Evolutionary conservation across 2,329 filamentous ascomycete genomes (phyloP).

Genomic region (Zasmidium cellare): DNA sequence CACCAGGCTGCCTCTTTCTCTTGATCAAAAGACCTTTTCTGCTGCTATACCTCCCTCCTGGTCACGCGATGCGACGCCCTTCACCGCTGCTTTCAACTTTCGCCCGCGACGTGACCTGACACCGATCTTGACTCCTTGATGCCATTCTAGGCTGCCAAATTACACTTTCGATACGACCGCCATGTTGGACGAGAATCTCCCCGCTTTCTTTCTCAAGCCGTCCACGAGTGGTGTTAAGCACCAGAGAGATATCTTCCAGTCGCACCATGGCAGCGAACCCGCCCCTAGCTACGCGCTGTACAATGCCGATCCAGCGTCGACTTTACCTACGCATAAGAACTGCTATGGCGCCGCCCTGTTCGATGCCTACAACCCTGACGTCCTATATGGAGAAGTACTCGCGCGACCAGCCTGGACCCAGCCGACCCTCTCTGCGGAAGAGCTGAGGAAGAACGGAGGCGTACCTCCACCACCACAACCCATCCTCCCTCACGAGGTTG

Average conservation of each 20-base stretch:
- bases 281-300: conserved; percentile 77
- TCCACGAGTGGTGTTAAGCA: conserved; percentile 52
- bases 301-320: conserved; percentile 64
- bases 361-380: conserved; percentile 75
- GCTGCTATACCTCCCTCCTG: background rate
- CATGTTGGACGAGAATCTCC: conserved; percentile 62
- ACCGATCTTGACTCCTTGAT: background rate
- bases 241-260: conserved; percentile 56
- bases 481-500: conserved; percentile 73
- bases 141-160: background rate
- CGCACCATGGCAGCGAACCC: conserved; percentile 78
- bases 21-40: background rate
- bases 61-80: conserved; percentile 3
- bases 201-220: conserved; percentile 63
- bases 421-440: conserved; percentile 76
- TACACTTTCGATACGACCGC: background rate
- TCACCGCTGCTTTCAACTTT: background rate
- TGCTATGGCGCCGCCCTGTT: conserved; percentile 84
- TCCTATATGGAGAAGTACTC: conserved; percentile 84
- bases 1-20: background rate
- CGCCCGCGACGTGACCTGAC: background rate
- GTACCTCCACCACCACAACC: conserved; percentile 66
- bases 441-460: conserved; percentile 70
- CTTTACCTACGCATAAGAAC: conserved; percentile 69
- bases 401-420: conserved; percentile 84